A percentile compares a stretch with the other conserved stretches of the same genome.
Conservation (phyloP, 345 rosid genomes). For the Aquilaria malaccensis region DNA sequence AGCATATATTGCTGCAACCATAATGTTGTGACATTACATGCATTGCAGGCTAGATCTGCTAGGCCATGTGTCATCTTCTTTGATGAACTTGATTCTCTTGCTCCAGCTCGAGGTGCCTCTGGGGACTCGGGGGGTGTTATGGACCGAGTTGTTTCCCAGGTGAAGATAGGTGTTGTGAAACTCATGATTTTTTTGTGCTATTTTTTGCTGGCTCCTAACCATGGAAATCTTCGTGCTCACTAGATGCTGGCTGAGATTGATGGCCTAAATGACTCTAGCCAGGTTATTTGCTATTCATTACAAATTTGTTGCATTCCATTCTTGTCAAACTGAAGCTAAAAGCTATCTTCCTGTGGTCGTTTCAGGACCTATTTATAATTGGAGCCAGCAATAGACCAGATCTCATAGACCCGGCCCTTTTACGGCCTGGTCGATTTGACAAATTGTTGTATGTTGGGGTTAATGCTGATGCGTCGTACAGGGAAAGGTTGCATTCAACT, state of each 20-base stretch:
- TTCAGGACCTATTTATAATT: conserved; percentile 81
- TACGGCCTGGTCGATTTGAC: conserved; percentile 95
- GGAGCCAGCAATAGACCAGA: conserved; percentile 99
- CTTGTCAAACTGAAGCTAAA: conserved; percentile 1
- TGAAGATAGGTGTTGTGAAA: conserved; percentile 20
- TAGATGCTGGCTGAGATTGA: conserved; percentile 99
- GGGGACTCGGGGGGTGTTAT: conserved; percentile 99
- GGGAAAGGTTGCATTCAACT: conserved; percentile 59
- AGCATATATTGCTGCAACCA: conserved; percentile 3
- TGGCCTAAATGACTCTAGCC: conserved; percentile 80
- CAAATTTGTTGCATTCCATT: conserved; percentile 7
- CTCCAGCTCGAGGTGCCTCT: conserved; percentile 98
- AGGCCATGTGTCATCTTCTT: conserved; percentile 97
- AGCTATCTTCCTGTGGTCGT: conserved; percentile 9
- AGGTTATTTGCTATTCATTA: conserved; percentile 30
- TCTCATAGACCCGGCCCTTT: conserved; percentile 94
- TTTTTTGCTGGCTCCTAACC: conserved; percentile 5
- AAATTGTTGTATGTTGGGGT: conserved; percentile 94
- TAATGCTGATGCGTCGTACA: conserved; percentile 74
- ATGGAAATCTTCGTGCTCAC: conserved; percentile 7
- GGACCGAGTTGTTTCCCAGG: conserved; percentile 99
- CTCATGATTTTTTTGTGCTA: background rate
- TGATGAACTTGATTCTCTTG: conserved; percentile 97
- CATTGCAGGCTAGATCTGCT: conserved; percentile 85
- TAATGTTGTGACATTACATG: background rate